These are phyloP conservation scores for Blastocystis hominis DNA, from an alignment of 352 stramenopile genomes.

Conservation along the genomic window DNA sequence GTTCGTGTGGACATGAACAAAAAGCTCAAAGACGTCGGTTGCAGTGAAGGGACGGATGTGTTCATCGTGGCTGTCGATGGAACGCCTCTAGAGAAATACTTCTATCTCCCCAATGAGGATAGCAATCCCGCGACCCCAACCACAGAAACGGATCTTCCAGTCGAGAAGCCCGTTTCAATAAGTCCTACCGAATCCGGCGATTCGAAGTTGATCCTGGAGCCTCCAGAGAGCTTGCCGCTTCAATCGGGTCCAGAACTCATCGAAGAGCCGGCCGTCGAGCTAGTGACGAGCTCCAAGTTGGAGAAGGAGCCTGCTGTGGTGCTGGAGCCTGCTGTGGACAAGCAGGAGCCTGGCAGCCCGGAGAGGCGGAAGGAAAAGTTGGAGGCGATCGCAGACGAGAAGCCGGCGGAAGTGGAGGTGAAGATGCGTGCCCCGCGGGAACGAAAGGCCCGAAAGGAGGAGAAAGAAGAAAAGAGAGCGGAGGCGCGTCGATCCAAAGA, in stretches of 20 bases:
- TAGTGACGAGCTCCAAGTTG: neutral
- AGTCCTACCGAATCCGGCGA: too few relatives aligned
- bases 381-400: too few relatives aligned
- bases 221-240: neutral
- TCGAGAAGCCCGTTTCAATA: too few relatives aligned
- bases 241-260: neutral
- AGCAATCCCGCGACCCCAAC: too few relatives aligned
- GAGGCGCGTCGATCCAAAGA: too few relatives aligned
- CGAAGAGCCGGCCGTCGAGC: neutral
- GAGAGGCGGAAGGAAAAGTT: too few relatives aligned
- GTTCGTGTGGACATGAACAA: constrained; percentile 22
- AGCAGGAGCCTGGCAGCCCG: too few relatives aligned
- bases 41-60: neutral
- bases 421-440: neutral
- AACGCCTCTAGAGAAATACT: neutral
- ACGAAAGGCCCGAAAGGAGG: neutral
- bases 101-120: neutral
- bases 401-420: neutral
- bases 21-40: constrained; percentile 27
- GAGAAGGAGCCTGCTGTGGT: neutral
- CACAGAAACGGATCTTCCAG: too few relatives aligned
- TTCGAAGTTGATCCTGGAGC: too few relatives aligned
- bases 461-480: neutral
- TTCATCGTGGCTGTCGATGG: neutral
- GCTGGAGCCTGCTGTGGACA: neutral